Conservation (phyloP, 75 land plant species). For the Selaginella tamariscina region DNA sequence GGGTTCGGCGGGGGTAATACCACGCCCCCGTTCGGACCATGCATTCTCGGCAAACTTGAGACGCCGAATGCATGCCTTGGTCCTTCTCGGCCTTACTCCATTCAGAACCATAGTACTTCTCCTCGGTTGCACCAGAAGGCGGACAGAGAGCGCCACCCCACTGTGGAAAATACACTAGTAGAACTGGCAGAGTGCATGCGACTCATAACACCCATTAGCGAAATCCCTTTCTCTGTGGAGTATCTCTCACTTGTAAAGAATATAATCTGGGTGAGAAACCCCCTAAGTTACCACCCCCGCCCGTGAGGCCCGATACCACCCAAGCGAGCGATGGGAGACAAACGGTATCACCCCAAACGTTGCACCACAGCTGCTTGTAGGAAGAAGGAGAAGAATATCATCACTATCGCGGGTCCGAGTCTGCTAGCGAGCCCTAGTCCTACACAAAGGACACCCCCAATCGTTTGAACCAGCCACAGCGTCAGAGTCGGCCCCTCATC, state of each 20-base stretch:
- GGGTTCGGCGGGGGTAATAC: too few relatives aligned
- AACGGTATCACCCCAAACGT: constrained; percentile 67
- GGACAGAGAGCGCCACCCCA: constrained; percentile 81
- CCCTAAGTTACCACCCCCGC: constrained; percentile 56
- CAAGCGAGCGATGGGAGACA: constrained; percentile 48
- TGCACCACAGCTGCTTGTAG: constrained; percentile 50
- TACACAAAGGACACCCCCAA: background rate
- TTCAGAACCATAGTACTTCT: constrained; percentile 47
- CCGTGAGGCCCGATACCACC: constrained; percentile 71
- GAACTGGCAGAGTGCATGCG: constrained; percentile 31
- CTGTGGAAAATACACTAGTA: constrained; percentile 54
- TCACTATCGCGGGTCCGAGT: constrained; percentile 33
- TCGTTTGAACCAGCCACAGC: constrained; percentile 3
- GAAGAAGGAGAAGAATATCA: constrained; percentile 53
- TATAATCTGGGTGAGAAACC: constrained; percentile 47
- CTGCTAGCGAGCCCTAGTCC: constrained; percentile 28
- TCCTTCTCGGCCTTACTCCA: constrained; percentile 46
- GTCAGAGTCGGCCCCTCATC: background rate
- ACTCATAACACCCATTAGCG: constrained; percentile 69
- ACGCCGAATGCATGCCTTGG: constrained; percentile 49
- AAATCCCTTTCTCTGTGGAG: constrained; percentile 49
- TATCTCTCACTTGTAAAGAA: constrained; percentile 45
- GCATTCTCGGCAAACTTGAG: constrained; percentile 40
- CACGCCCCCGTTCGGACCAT: background rate
- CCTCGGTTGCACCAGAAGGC: constrained; percentile 40